phyloP scores from a whole-genome alignment of 2,329 filamentous ascomycete genomes.

The Fusarium staphyleae region DNA sequence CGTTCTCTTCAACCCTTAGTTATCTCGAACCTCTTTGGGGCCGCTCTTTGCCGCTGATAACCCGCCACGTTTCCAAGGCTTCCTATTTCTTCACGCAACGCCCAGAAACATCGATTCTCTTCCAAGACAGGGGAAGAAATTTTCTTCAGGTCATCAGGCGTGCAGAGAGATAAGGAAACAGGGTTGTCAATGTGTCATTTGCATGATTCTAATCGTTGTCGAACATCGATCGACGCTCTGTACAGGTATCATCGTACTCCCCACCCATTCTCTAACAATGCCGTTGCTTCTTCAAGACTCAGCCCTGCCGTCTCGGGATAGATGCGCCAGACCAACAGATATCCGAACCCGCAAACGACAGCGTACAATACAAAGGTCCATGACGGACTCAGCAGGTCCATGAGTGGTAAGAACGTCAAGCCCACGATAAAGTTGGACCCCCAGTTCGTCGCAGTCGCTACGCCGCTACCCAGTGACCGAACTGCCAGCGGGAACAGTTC shows the following conservation, averaged over 20 bases:
- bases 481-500: slow-evolving; percentile 86
- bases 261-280: slow-evolving; percentile 75
- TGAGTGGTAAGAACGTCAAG: slow-evolving; percentile 86
- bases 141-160: slow-evolving; percentile 9
- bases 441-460: slow-evolving; percentile 87
- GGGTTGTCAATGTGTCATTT: slow-evolving; percentile 2
- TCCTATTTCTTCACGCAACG: not conserved
- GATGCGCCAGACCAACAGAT: slow-evolving; percentile 71
- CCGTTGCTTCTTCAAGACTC: slow-evolving; percentile 80
- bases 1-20: not conserved
- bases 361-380: slow-evolving; percentile 88
- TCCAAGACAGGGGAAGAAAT: slow-evolving; percentile 3
- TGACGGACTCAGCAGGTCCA: slow-evolving; percentile 75
- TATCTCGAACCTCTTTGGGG: not conserved
- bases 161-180: not conserved
- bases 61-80: slow-evolving; percentile 1
- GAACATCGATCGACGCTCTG: not conserved
- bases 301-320: slow-evolving; percentile 89
- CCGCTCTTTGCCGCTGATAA: slow-evolving; percentile 33
- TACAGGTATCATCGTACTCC: slow-evolving; percentile 61
- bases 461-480: slow-evolving; percentile 73
- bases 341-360: slow-evolving; percentile 71
- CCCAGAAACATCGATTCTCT: not conserved
- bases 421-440: slow-evolving; percentile 85
- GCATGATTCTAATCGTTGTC: not conserved